Conservation (phyloP, 371 early-diverging fungal species). For the Dichotomocladium elegans region DNA sequence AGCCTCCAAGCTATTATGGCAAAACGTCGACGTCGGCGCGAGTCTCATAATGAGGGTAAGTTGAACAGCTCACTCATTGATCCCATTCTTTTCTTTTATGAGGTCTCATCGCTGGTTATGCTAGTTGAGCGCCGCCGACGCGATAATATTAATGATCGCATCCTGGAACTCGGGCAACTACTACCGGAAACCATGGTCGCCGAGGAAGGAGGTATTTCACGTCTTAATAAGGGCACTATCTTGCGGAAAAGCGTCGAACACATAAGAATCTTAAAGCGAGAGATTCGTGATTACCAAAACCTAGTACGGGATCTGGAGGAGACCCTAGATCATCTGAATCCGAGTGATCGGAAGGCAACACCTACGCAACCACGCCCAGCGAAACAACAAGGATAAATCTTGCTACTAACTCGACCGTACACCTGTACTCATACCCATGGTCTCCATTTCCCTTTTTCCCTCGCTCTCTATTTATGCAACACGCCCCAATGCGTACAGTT, state of each 20-base stretch:
- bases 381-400: no score
- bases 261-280: constrained; percentile 64
- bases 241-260: constrained; percentile 88
- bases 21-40: constrained; percentile 88
- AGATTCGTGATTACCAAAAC: constrained; percentile 46
- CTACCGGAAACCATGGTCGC: constrained; percentile 65
- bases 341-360: no score
- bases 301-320: constrained; percentile 69
- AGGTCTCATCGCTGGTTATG: no score
- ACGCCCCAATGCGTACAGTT: no score
- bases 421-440: no score
- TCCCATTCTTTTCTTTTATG: no score
- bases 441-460: no score
- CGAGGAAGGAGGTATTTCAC: constrained; percentile 51
- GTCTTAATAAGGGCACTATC: constrained; percentile 79
- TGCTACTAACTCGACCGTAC: no score
- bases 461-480: no score
- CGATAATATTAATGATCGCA: constrained; percentile 97
- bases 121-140: constrained; percentile 92
- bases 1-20: constrained; percentile 56
- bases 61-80: no score
- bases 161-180: constrained; percentile 84
- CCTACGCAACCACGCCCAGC: no score
- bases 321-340: constrained; percentile 19
- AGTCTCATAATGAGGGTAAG: constrained; percentile 91